Conservation (phyloP, 352 stramenopile species). For the Phytophthora hybrid region DNA sequence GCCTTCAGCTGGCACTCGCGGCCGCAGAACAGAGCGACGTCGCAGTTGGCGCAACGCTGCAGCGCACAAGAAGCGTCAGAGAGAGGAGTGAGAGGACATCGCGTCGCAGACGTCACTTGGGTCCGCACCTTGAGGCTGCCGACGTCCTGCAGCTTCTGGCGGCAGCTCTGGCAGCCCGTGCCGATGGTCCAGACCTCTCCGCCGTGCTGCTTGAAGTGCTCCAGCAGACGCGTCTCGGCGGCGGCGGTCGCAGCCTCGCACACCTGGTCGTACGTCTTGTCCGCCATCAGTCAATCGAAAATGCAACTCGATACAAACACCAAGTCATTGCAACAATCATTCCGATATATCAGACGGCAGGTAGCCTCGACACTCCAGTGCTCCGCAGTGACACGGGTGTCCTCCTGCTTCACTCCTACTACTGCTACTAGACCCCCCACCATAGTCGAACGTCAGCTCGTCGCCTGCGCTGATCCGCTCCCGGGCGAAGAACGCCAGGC, state of each 20-base stretch:
- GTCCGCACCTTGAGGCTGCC: constrained; percentile 55
- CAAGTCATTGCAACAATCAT: constrained; percentile 39
- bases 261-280: constrained; percentile 72
- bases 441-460: constrained; percentile 78
- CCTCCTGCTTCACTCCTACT: neutral
- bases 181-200: constrained; percentile 82
- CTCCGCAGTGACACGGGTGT: constrained; percentile 38
- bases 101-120: neutral
- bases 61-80: neutral
- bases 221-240: constrained; percentile 70
- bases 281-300: constrained; percentile 25
- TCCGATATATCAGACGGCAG: constrained; percentile 42
- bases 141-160: constrained; percentile 52
- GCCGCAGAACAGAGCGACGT: constrained; percentile 70
- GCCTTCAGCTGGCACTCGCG: constrained; percentile 67
- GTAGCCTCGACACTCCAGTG: constrained; percentile 40
- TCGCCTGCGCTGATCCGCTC: constrained; percentile 40
- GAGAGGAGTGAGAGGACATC: neutral
- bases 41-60: constrained; percentile 68
- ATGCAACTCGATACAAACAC: constrained; percentile 12
- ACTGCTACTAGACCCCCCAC: constrained; percentile 6
- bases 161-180: constrained; percentile 64
- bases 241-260: constrained; percentile 69
- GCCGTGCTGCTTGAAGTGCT: constrained; percentile 80
- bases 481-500: constrained; percentile 62